Evolutionary conservation across 1,139 yeast genomes (phyloP).

Genomic region (Hemisphaericaspora xylanilytica): DNA sequence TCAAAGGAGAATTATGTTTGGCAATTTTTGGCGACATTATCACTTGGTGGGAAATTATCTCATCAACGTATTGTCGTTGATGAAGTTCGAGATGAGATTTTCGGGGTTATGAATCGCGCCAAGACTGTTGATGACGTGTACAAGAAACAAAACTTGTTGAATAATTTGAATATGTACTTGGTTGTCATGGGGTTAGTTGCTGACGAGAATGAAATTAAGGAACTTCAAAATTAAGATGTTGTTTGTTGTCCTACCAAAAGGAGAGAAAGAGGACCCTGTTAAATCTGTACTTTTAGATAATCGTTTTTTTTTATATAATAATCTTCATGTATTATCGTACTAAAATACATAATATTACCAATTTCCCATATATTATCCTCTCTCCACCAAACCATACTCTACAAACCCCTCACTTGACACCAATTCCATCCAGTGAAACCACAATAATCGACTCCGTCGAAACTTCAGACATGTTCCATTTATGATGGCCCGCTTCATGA

Average conservation of each 20-base stretch:
- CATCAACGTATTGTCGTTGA: conserved; percentile 95
- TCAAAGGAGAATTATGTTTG: conserved; percentile 67
- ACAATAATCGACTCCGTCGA: neutral
- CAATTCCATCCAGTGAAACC: neutral
- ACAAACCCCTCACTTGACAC: too few relatives aligned
- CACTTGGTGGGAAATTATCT: conserved; percentile 86
- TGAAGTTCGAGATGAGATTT: conserved; percentile 90
- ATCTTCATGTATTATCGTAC: too few relatives aligned
- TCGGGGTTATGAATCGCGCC: conserved; percentile 83
- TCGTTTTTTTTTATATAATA: too few relatives aligned
- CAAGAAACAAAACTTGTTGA: conserved; percentile 63
- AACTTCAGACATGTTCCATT: neutral
- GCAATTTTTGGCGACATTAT: conserved; percentile 95
- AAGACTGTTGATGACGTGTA: conserved; percentile 60
- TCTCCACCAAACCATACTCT: too few relatives aligned
- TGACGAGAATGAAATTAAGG: conserved; percentile 61
- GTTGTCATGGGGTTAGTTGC: conserved; percentile 97
- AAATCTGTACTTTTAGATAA: too few relatives aligned
- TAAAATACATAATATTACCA: too few relatives aligned
- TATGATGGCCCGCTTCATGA: neutral
- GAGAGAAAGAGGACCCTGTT: neutral
- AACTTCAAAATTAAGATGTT: conserved; percentile 33
- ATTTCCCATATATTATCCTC: too few relatives aligned
- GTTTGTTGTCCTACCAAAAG: too few relatives aligned
- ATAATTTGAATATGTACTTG: conserved; percentile 85